Evolutionary conservation across 129 eudicot genomes (phyloP).

Genomic region (Lactuca saligna): DNA sequence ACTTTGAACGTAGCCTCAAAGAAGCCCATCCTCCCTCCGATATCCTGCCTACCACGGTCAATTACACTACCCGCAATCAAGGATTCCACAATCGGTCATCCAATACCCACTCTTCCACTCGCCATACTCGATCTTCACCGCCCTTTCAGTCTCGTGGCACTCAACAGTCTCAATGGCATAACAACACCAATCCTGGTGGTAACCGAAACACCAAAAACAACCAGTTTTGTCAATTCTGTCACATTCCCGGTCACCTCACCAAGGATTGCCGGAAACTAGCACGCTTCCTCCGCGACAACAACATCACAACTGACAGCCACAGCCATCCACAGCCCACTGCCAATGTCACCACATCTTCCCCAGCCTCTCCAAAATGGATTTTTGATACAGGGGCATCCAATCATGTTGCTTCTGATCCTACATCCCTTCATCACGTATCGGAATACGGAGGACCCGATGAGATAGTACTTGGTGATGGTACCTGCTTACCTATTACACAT

Average conservation of each 20-base stretch:
- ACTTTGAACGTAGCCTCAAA: not conserved
- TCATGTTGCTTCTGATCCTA: not conserved
- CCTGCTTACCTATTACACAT: not conserved
- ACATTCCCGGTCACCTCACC: no score
- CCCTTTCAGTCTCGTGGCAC: no score
- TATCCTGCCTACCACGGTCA: no score
- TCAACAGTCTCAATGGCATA: not conserved
- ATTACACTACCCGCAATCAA: no score
- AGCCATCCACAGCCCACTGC: not conserved
- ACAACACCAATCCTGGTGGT: not conserved
- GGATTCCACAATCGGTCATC: no score
- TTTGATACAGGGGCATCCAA: slow-evolving; percentile 12
- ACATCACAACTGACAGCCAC: not conserved
- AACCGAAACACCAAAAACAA: not conserved
- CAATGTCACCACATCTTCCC: not conserved
- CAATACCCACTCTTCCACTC: no score
- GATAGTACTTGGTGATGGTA: slow-evolving; percentile 2
- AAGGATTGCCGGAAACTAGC: no score
- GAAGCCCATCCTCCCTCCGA: not conserved
- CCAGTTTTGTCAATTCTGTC: not conserved
- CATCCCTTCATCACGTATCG: not conserved
- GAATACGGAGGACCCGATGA: not conserved
- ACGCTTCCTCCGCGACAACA: not conserved
- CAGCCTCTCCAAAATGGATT: not conserved
- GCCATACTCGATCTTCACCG: no score